Evolutionary conservation across 345 rosid species (phyloP).

Genomic region (Aethionema arabicum): DNA sequence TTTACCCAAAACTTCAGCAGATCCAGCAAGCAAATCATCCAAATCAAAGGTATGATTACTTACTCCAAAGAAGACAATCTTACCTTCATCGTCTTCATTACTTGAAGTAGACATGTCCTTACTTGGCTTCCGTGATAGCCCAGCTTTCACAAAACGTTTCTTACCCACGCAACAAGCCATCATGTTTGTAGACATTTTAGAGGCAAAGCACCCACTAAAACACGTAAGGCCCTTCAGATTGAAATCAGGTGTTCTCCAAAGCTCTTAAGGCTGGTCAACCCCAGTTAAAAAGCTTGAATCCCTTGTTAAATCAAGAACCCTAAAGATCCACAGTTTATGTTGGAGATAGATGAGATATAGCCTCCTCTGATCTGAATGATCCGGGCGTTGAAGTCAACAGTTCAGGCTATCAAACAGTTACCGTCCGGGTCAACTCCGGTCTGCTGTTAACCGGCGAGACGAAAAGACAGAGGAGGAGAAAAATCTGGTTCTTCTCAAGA

Average conservation of each 20-base stretch:
- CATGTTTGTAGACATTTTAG: slow-evolving; percentile 25
- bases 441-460: too few relatives aligned
- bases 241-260: slow-evolving; percentile 57
- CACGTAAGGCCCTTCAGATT: slow-evolving; percentile 41
- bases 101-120: slow-evolving; percentile 54
- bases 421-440: too few relatives aligned
- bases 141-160: slow-evolving; percentile 37
- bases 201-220: slow-evolving; percentile 42
- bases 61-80: slow-evolving; percentile 61
- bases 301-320: slow-evolving; percentile 55
- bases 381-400: too few relatives aligned
- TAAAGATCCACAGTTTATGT: slow-evolving; percentile 54
- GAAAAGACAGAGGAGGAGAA: slow-evolving; percentile 36
- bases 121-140: slow-evolving; percentile 30
- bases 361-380: slow-evolving; percentile 39
- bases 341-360: slow-evolving; percentile 59
- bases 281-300: slow-evolving; percentile 43
- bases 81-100: slow-evolving; percentile 63
- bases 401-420: too few relatives aligned
- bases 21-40: slow-evolving; percentile 75
- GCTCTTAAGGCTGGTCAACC: slow-evolving; percentile 52
- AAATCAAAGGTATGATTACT: slow-evolving; percentile 56
- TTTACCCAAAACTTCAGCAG: slow-evolving; percentile 76
- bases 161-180: slow-evolving; percentile 53
- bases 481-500: slow-evolving; percentile 46